Evolutionary conservation across 2,329 filamentous ascomycete species (phyloP).

Genomic region (Teratosphaeriaceae sp.): DNA sequence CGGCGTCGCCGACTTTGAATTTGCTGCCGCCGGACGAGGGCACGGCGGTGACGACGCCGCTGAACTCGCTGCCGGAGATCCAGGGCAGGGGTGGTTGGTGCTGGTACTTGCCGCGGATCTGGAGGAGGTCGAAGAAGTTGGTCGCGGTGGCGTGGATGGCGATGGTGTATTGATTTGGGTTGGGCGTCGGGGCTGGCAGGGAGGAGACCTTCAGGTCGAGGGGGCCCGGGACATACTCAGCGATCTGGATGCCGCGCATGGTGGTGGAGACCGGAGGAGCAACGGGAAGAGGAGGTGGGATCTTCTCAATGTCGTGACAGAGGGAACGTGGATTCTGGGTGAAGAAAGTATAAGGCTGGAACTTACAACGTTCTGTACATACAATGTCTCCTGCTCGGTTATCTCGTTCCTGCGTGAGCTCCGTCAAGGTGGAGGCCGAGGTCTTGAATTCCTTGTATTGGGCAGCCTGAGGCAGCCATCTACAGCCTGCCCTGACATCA

Average conservation of each 20-base stretch:
- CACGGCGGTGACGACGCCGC: conserved; percentile 64
- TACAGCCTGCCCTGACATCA: too few species aligned
- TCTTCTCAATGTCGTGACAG: too few species aligned
- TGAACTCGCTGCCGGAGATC: conserved; percentile 82
- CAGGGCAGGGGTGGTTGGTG: conserved; percentile 83
- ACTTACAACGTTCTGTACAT: too few species aligned
- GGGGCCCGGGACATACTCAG: conserved; percentile 53
- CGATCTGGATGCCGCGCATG: conserved; percentile 58
- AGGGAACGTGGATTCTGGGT: too few species aligned
- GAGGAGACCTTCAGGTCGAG: conserved; percentile 68
- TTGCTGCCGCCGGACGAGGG: conserved; percentile 40
- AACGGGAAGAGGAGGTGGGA: neutral
- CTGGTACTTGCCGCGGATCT: conserved; percentile 94
- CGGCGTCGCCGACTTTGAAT: conserved; percentile 71
- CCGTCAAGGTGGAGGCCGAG: too few species aligned
- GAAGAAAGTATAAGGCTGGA: too few species aligned
- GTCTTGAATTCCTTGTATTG: too few species aligned
- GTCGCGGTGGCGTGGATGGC: conserved; percentile 79
- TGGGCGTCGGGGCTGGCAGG: conserved; percentile 67
- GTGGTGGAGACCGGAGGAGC: conserved; percentile 22
- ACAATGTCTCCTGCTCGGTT: too few species aligned
- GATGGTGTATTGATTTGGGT: conserved; percentile 73
- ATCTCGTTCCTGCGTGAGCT: too few species aligned
- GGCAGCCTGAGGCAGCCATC: too few species aligned
- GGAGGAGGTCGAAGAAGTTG: conserved; percentile 96